Percentiles rank a stretch among this genome's conserved stretches.
These are phyloP conservation scores for Corymbia calophylla DNA, from an alignment of 441 rosid genomes.

Conservation along the genomic window DNA sequence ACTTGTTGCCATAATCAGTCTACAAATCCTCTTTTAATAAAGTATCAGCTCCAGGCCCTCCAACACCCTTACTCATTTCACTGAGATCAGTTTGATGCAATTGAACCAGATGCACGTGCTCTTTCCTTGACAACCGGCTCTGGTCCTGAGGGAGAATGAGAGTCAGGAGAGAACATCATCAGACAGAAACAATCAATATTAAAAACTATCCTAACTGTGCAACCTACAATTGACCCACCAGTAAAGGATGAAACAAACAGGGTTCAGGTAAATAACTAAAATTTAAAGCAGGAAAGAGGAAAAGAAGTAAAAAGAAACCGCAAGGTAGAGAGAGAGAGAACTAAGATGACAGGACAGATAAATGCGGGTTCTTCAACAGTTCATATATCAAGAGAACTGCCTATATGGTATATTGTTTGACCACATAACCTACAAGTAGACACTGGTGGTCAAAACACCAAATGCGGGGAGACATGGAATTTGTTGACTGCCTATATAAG, in stretches of 20 bases:
- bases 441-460: neutral
- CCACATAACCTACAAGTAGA: neutral
- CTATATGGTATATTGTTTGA: neutral
- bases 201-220: neutral
- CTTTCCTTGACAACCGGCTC: conserved; percentile 21
- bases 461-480: neutral
- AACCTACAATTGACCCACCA: neutral
- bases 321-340: neutral
- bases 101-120: conserved; percentile 7
- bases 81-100: neutral
- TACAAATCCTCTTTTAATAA: neutral
- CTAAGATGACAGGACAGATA: neutral
- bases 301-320: neutral
- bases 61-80: neutral
- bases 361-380: neutral
- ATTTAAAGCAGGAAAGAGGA: neutral
- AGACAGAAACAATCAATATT: neutral
- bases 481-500: neutral
- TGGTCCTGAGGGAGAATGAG: conserved; percentile 17
- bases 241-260: neutral
- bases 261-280: neutral
- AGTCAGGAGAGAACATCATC: neutral
- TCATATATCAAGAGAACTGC: neutral
- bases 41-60: neutral
- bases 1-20: neutral